These are phyloP conservation scores for Fusarium sp. DNA, from an alignment of 2,329 filamentous ascomycete species.

Conservation along the genomic window DNA sequence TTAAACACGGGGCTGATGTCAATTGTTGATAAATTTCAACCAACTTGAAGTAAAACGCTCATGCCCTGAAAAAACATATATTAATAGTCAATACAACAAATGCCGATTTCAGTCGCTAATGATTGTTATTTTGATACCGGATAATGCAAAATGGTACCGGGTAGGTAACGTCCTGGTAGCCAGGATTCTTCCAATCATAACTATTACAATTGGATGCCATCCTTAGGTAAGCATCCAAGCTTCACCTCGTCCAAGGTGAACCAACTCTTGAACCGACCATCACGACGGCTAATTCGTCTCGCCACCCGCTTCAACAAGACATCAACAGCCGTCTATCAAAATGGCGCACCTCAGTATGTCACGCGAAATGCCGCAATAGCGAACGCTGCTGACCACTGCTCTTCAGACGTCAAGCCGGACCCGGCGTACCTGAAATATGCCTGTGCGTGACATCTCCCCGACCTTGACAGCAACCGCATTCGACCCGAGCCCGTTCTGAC, in stretches of 20 bases:
- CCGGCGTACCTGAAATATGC: conserved; percentile 54
- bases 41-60: too few species aligned
- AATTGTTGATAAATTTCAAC: too few species aligned
- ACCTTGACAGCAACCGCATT: conserved; percentile 14
- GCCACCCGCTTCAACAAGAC: conserved; percentile 36
- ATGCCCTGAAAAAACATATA: too few species aligned
- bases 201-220: conserved; percentile 13
- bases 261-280: conserved; percentile 37
- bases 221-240: conserved; percentile 37
- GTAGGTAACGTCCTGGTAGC: neutral
- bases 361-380: neutral
- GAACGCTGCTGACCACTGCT: conserved; percentile 41
- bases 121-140: neutral
- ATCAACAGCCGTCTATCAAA: conserved; percentile 42
- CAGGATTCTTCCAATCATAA: conserved; percentile 25
- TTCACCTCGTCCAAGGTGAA: conserved; percentile 33
- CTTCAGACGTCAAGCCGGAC: conserved; percentile 53
- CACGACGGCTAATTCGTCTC: conserved; percentile 40
- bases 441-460: conserved; percentile 47
- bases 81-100: too few species aligned
- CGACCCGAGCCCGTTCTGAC: conserved; percentile 37
- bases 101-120: too few species aligned
- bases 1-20: too few species aligned
- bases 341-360: conserved; percentile 54
- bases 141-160: conserved; percentile 14